A percentile compares a stretch with the other conserved stretches of the same genome.
These are phyloP conservation scores for Pseudogymnoascus sp. DNA, from an alignment of 2,329 filamentous ascomycete species.

Conservation along the genomic window DNA sequence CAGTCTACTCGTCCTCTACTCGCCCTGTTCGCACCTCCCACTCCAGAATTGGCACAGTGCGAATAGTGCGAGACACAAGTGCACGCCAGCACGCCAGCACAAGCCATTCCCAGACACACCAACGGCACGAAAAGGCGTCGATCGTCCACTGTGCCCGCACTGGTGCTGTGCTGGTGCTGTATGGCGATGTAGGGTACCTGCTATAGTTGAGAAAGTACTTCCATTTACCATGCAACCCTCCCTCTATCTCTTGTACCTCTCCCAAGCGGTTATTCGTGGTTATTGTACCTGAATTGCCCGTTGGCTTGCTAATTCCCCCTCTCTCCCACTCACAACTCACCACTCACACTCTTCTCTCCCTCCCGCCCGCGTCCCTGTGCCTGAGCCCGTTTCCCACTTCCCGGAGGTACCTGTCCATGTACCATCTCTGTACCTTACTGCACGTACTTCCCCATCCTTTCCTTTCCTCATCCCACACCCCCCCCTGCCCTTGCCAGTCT, in stretches of 20 bases:
- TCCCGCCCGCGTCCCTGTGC: neutral
- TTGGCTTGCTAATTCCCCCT: neutral
- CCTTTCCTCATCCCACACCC: neutral
- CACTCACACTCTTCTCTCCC: neutral
- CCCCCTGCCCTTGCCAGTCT: neutral
- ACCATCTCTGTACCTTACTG: neutral
- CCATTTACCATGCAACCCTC: neutral
- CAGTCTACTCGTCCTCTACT: neutral
- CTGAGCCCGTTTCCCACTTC: neutral
- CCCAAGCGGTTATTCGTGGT: neutral
- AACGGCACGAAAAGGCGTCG: neutral
- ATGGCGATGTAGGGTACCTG: neutral
- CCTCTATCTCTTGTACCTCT: neutral
- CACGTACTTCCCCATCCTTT: neutral
- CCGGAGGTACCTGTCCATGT: neutral
- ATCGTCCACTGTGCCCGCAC: neutral
- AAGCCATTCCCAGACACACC: neutral
- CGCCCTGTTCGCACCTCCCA: too few relatives aligned
- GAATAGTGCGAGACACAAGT: neutral
- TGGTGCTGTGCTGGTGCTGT: neutral
- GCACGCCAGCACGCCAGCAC: neutral
- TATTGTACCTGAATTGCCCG: neutral
- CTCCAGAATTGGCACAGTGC: too few relatives aligned
- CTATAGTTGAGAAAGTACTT: neutral
- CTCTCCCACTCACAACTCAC: neutral